Percentiles rank a stretch among this genome's conserved stretches.
Evolutionary conservation across 305 asterid genomes (phyloP).

Genomic region (Fraxinus xanthoxyloides): DNA sequence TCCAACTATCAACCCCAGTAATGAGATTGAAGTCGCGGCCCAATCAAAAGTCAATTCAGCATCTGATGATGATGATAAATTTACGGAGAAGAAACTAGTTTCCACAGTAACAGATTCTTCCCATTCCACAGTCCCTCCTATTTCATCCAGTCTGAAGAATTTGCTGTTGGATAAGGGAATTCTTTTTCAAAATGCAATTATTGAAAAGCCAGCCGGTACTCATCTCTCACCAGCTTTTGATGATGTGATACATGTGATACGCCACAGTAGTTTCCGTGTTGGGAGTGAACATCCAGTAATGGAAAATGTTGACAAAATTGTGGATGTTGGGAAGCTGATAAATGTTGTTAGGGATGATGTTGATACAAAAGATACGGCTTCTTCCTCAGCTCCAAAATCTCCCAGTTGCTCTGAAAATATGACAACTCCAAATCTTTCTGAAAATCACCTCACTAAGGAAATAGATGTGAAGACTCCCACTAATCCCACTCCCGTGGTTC

Average conservation of each 20-base stretch:
- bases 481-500: conserved; percentile 26
- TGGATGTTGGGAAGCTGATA: conserved; percentile 48
- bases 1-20: conserved; percentile 16
- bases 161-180: conserved; percentile 36
- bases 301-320: conserved; percentile 42
- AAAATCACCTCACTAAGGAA: conserved; percentile 49
- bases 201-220: conserved; percentile 37
- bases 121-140: conserved; percentile 31
- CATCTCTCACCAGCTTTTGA: conserved; percentile 53
- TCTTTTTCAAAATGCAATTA: conserved; percentile 42
- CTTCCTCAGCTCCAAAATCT: conserved; percentile 37
- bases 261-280: conserved; percentile 64
- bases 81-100: conserved; percentile 45
- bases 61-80: conserved; percentile 46
- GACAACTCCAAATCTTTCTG: conserved; percentile 34
- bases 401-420: conserved; percentile 27
- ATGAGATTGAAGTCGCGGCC: conserved; percentile 5
- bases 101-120: conserved; percentile 30
- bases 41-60: conserved; percentile 25
- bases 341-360: conserved; percentile 46
- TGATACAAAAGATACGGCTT: conserved; percentile 35
- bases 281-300: conserved; percentile 46
- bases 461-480: conserved; percentile 34
- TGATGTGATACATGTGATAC: conserved; percentile 64
- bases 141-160: conserved; percentile 38